Base-by-base conservation (phyloP, 2,329 filamentous ascomycete species). In the Colletotrichum tofieldiae region DNA sequence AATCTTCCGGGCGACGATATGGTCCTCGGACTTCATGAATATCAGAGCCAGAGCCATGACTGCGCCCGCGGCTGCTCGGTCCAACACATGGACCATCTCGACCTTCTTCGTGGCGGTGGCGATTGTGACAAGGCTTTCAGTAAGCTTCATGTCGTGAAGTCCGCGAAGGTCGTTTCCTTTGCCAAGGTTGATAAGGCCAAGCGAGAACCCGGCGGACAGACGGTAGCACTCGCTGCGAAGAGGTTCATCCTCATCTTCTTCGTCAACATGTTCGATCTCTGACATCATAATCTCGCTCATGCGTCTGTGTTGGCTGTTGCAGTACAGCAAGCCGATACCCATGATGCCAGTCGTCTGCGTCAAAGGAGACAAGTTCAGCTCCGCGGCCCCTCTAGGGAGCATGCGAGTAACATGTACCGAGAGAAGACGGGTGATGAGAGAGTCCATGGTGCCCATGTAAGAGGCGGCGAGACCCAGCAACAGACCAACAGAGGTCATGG, bases 241-340 rank as follows among this genome's bases (percentile, higher is more conserved):
- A 29, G 92, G 91, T 77, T 98, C 94, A 69, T 95, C 93, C 72
- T 98, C 95, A 65, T 96, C 93, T 47, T 93, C 89, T 35, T 87
- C 84, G 55, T 96, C 94, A 63, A 94, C 88, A 74, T 95, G 93
- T 80, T 98, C 95, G 73, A 99, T 96, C 80, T 99, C 96, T 0
- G 96, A 98, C 62, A 99, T 90, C 94, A 99, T 98, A 23, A 98
- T 94, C 81, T 99, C 96, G 79, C 95, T 98, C 96, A 99, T 99
- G 47, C 97, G 92, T 39, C 97, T 93, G 82, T 99, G 97, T 78
- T 98, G 96, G 37, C 95, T 98, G 79, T 95, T 93, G 83, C 93
- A 97, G 81, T 98, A 99, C 1, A 99, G 86, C 51, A 99, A 84
- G 0, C 96, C 96, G 75, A 99, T 98, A 1, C 96, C 96, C 94